These are phyloP conservation scores for Teratosphaeria nubilosa DNA, from an alignment of 2,329 filamentous ascomycete genomes.

Conservation along the genomic window DNA sequence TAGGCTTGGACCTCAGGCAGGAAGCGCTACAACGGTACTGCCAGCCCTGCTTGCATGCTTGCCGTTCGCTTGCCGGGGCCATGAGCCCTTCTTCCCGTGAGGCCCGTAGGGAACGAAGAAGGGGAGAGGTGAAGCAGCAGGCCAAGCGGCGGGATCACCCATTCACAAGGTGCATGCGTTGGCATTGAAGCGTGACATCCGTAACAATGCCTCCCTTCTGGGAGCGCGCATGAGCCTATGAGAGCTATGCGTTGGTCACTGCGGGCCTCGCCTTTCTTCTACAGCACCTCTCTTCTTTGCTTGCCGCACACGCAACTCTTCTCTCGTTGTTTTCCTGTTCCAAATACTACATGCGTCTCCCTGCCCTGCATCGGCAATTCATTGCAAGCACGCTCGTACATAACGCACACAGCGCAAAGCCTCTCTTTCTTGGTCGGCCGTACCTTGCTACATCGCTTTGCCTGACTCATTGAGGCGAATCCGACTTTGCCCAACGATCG, in stretches of 20 bases:
- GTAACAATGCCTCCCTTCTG: slow-evolving; percentile 2
- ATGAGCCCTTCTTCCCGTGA: not conserved
- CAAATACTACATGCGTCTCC: not conserved
- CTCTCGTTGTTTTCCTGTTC: not conserved
- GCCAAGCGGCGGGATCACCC: not conserved
- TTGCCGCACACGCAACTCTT: not conserved
- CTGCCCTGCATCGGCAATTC: not conserved
- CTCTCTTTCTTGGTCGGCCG: not conserved
- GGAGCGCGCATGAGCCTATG: not conserved
- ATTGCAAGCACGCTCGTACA: not conserved
- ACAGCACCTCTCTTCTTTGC: not conserved
- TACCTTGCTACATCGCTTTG: not conserved
- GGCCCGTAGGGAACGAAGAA: not conserved
- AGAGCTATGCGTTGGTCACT: not conserved
- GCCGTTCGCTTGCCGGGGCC: not conserved
- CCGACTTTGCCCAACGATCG: not conserved
- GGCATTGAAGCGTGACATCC: slow-evolving; percentile 2
- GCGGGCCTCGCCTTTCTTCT: not conserved
- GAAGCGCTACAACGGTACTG: not conserved
- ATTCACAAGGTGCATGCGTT: slow-evolving; percentile 1
- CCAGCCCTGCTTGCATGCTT: not conserved
- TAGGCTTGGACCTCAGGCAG: not conserved
- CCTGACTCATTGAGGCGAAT: not conserved
- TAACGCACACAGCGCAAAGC: not conserved
- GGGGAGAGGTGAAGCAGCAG: not conserved